Evolutionary conservation across 2,329 filamentous ascomycete species (phyloP).

Genomic region (Colletotrichum lindemuthianum): DNA sequence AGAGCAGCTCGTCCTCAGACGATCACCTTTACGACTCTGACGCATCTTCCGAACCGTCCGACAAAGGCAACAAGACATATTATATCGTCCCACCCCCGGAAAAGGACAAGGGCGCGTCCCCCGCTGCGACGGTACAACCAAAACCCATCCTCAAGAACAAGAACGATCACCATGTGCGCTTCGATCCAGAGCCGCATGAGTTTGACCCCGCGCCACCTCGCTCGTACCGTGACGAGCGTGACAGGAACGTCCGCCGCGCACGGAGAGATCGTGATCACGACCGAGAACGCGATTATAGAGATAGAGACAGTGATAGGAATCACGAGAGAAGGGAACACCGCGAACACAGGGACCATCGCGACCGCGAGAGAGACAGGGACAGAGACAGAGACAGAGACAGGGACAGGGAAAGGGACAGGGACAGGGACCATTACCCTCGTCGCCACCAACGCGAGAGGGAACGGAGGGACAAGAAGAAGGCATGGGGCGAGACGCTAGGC

Average conservation of each 20-base stretch:
- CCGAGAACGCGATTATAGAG: slow-evolving; percentile 48
- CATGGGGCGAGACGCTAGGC: slow-evolving; percentile 63
- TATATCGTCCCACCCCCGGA: slow-evolving; percentile 52
- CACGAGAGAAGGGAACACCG: slow-evolving; percentile 46
- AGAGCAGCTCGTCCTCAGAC: slow-evolving; percentile 37
- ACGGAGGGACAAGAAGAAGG: slow-evolving; percentile 53
- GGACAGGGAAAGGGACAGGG: slow-evolving; percentile 31
- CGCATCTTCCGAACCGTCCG: slow-evolving; percentile 39
- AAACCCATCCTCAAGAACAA: slow-evolving; percentile 72
- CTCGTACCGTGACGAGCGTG: slow-evolving; percentile 45
- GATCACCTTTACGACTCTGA: slow-evolving; percentile 44
- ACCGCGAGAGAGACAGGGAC: slow-evolving; percentile 50
- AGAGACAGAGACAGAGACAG: slow-evolving; percentile 40
- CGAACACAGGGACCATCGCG: slow-evolving; percentile 45
- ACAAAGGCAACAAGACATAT: slow-evolving; percentile 46
- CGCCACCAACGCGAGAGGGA: slow-evolving; percentile 42
- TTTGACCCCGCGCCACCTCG: slow-evolving; percentile 45
- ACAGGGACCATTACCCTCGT: slow-evolving; percentile 51
- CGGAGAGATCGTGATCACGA: slow-evolving; percentile 46
- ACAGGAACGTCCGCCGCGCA: slow-evolving; percentile 41
- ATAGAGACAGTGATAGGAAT: slow-evolving; percentile 43
- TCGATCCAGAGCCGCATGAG: slow-evolving; percentile 60
- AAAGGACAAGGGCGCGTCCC: slow-evolving; percentile 41
- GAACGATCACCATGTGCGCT: slow-evolving; percentile 66
- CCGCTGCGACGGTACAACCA: slow-evolving; percentile 53